Evolutionary conservation across 331 rosid genomes (phyloP).

Genomic region (Stylosanthes scabra): DNA sequence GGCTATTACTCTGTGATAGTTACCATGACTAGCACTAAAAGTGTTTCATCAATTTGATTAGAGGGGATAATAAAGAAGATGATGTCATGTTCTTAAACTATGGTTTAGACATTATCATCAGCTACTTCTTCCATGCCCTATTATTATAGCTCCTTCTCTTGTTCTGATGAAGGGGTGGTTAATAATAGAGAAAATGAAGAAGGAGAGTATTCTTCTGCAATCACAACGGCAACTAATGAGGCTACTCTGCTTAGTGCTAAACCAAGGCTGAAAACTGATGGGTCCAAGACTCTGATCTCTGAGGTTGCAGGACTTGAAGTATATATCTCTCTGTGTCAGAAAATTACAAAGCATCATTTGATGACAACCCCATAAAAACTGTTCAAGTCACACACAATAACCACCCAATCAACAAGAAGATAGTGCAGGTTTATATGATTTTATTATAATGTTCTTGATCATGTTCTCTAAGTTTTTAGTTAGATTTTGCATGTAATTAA

Average conservation of each 20-base stretch:
- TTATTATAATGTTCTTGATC: neutral
- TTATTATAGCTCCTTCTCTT: conserved; percentile 46
- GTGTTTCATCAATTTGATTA: conserved; percentile 57
- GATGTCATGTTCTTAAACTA: conserved; percentile 39
- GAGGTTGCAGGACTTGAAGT: conserved; percentile 78
- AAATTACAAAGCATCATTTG: conserved; percentile 46
- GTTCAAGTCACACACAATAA: conserved; percentile 37
- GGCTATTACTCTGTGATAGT: too few relatives aligned
- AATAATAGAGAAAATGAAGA: conserved; percentile 40
- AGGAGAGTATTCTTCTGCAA: conserved; percentile 53
- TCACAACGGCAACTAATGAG: conserved; percentile 24
- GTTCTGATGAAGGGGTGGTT: conserved; percentile 46
- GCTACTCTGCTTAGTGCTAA: conserved; percentile 16
- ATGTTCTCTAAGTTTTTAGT: neutral
- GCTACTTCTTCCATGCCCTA: conserved; percentile 12
- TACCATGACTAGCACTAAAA: too few relatives aligned
- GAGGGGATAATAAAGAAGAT: conserved; percentile 62
- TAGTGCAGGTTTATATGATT: conserved; percentile 64
- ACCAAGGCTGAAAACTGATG: conserved; percentile 58
- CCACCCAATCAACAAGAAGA: conserved; percentile 49
- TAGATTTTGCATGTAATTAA: neutral
- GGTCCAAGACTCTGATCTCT: conserved; percentile 77
- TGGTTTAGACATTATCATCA: conserved; percentile 50
- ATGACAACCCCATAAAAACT: conserved; percentile 36
- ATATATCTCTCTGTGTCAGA: conserved; percentile 55